A percentile compares a stretch with the other conserved stretches of the same genome.
phyloP scores from a whole-genome alignment of 83 land plant genomes.

The Picea abies region DNA sequence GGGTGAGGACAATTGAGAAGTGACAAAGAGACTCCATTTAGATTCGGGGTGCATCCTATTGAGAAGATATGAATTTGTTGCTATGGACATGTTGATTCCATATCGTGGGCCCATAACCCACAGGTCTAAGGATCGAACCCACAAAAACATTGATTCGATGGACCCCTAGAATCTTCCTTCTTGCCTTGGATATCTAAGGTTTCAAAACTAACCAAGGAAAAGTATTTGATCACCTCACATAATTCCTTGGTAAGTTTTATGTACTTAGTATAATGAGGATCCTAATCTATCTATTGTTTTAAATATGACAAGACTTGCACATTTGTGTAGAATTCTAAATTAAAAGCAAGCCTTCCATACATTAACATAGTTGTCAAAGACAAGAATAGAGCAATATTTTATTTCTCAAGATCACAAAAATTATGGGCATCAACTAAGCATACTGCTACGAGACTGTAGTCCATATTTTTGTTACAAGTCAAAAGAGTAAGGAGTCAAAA shows the following conservation, averaged over 20 bases:
- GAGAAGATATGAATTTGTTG: no score
- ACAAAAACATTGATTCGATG: no score
- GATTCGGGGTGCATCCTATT: no score
- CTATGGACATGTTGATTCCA: no score
- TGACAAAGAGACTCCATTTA: no score
- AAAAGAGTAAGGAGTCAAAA: no score
- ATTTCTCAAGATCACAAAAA: conserved; percentile 96
- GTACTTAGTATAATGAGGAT: conserved; percentile 88
- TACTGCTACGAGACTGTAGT: conserved; percentile 85
- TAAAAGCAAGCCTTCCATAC: no score
- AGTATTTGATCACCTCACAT: conserved; percentile 88
- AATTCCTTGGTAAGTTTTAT: conserved; percentile 89
- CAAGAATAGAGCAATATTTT: conserved; percentile 82
- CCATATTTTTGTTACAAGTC: conserved; percentile 50
- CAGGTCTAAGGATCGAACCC: no score
- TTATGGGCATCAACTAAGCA: conserved; percentile 96
- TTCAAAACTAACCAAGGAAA: conserved; percentile 73
- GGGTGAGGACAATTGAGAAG: no score
- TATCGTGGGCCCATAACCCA: no score
- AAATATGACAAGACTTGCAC: conserved; percentile 80
- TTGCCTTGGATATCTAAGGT: conserved; percentile 82
- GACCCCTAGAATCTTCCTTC: no score
- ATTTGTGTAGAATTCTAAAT: conserved; percentile 96
- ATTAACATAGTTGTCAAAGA: no score
- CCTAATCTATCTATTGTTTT: conserved; percentile 72